Evolutionary conservation across 2,329 filamentous ascomycete species (phyloP).

Genomic region (Penicillium sp.): DNA sequence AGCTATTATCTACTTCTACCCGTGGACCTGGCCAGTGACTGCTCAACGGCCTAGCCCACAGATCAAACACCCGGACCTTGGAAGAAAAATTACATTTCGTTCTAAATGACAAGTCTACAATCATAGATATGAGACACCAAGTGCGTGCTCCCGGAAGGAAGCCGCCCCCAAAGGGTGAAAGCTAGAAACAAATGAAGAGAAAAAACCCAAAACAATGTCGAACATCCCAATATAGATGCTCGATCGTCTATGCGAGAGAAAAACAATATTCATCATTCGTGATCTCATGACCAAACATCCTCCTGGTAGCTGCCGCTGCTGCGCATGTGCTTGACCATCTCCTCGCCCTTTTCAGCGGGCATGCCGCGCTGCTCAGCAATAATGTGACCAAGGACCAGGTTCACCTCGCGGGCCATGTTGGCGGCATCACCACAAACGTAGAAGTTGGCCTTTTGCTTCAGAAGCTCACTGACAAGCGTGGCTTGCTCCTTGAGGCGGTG

Average conservation of each 20-base stretch:
- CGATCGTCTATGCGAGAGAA: conserved; percentile 29
- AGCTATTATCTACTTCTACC: no score
- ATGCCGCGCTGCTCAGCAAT: conserved; percentile 81
- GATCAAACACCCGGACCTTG: no score
- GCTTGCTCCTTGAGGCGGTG: conserved; percentile 83
- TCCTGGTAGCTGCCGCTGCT: conserved; percentile 95
- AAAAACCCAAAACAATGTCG: conserved; percentile 10
- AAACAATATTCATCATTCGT: conserved; percentile 14
- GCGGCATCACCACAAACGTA: conserved; percentile 98
- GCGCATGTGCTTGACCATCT: conserved; percentile 96
- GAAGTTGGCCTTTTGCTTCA: conserved; percentile 84
- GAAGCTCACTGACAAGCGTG: conserved; percentile 81
- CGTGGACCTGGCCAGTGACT: no score
- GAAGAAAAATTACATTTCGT: conserved; percentile 8
- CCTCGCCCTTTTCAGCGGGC: conserved; percentile 83
- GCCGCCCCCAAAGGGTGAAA: conserved; percentile 3
- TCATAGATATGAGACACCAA: not conserved
- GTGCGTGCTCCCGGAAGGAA: not conserved
- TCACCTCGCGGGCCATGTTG: conserved; percentile 95
- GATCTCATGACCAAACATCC: conserved; percentile 64
- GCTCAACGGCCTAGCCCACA: no score
- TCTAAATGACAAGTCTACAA: conserved; percentile 15
- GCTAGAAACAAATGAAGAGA: conserved; percentile 12
- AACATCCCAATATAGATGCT: conserved; percentile 24
- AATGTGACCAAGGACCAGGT: conserved; percentile 81